phyloP scores from a whole-genome alignment of 2,329 filamentous ascomycete genomes.

The Thielaviopsis musarum region DNA sequence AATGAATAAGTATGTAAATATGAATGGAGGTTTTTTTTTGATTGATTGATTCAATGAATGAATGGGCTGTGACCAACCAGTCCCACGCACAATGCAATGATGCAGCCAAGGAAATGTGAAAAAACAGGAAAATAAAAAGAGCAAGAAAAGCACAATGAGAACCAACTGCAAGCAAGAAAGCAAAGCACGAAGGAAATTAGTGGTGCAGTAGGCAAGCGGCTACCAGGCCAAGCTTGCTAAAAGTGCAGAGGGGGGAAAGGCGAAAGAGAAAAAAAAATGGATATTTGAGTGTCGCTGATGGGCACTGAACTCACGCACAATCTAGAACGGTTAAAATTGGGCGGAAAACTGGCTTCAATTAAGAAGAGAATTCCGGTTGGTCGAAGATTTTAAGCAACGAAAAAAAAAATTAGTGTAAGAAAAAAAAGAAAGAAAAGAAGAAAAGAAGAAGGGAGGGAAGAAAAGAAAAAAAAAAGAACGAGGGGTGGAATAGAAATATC shows the following conservation, averaged over 20 bases:
- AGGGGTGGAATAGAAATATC: background rate
- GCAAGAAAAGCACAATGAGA: background rate
- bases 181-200: background rate
- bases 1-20: background rate
- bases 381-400: background rate
- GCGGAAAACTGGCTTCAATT: conserved; percentile 5
- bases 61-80: background rate
- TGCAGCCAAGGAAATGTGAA: background rate
- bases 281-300: background rate
- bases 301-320: background rate
- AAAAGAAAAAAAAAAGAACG: conserved; percentile 1
- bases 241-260: background rate
- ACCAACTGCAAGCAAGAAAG: background rate
- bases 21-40: background rate
- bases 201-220: background rate
- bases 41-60: background rate
- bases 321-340: background rate
- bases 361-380: conserved; percentile 7
- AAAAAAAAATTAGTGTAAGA: background rate
- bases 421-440: background rate
- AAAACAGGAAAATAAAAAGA: background rate
- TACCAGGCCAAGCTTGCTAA: background rate
- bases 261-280: background rate
- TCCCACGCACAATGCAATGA: background rate
- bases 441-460: background rate